phyloP scores from a whole-genome alignment of 2,329 filamentous ascomycete genomes.

The Celoporthe dispersa region DNA sequence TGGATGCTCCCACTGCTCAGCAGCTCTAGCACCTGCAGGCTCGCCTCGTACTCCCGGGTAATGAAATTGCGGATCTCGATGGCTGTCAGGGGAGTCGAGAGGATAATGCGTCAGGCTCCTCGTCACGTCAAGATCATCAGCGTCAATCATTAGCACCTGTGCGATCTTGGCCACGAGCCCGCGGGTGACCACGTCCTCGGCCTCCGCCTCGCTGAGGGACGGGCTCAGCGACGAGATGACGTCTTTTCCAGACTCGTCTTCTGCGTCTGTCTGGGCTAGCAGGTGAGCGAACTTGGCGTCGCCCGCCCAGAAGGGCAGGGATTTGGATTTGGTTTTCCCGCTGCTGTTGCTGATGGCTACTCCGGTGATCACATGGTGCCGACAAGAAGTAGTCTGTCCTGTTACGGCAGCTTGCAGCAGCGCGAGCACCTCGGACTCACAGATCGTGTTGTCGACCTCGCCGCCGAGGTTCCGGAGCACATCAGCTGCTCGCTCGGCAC shows the following conservation, averaged over 20 bases:
- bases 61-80: constrained; percentile 58
- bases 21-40: constrained; percentile 59
- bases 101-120: constrained; percentile 47
- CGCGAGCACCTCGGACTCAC: constrained; percentile 58
- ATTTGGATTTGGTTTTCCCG: constrained; percentile 31
- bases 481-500: constrained; percentile 50
- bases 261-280: constrained; percentile 41
- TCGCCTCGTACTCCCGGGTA: constrained; percentile 53
- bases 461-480: constrained; percentile 49
- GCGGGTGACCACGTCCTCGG: constrained; percentile 50
- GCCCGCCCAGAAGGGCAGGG: constrained; percentile 54
- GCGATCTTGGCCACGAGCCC: constrained; percentile 55
- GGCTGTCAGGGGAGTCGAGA: constrained; percentile 54
- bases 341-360: constrained; percentile 48
- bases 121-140: constrained; percentile 53
- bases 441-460: constrained; percentile 49
- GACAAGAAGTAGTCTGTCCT: constrained; percentile 47
- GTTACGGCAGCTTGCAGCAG: constrained; percentile 56
- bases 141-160: constrained; percentile 51
- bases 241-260: constrained; percentile 32
- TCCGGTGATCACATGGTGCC: constrained; percentile 58
- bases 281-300: constrained; percentile 60
- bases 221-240: constrained; percentile 43
- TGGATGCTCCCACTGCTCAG: constrained; percentile 56
- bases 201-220: constrained; percentile 48